Percentiles rank a stretch among this genome's conserved stretches.
Conservation (phyloP, 1,139 yeast species). For the Suhomyces ambrosiae region DNA sequence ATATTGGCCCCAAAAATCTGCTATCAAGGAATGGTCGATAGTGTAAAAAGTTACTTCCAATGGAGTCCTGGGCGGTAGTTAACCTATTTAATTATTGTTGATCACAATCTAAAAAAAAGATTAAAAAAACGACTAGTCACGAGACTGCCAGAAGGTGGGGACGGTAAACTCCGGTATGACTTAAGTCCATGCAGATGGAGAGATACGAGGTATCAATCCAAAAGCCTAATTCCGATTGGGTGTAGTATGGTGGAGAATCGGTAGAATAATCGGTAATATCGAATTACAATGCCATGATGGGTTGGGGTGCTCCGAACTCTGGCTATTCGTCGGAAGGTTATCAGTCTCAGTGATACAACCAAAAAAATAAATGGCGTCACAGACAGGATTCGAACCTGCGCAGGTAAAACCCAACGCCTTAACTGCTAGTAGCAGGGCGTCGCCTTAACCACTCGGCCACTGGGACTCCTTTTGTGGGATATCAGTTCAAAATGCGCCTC, state of each 20-base stretch:
- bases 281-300: not conserved
- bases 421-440: conserved; percentile 38
- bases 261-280: too few relatives aligned
- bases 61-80: not conserved
- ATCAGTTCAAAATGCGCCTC: too few relatives aligned
- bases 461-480: conserved; percentile 14
- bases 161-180: conserved; percentile 5
- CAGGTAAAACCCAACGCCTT: conserved; percentile 82
- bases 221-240: not conserved
- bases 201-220: too few relatives aligned
- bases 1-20: too few relatives aligned
- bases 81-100: not conserved
- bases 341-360: conserved; percentile 8
- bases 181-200: too few relatives aligned
- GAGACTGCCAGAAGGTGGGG: not conserved
- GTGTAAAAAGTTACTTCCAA: too few relatives aligned
- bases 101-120: not conserved
- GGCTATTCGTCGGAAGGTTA: not conserved
- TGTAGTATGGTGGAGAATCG: too few relatives aligned
- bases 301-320: not conserved
- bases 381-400: conserved; percentile 92
- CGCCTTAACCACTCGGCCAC: conserved; percentile 34
- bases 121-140: not conserved
- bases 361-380: conserved; percentile 58
- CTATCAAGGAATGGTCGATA: too few relatives aligned